Evolutionary conservation across 1,284 basidiomycete genomes (phyloP), one percentile per base, ranked within the genome.

Genomic region (Sporisorium exsertum): DNA sequence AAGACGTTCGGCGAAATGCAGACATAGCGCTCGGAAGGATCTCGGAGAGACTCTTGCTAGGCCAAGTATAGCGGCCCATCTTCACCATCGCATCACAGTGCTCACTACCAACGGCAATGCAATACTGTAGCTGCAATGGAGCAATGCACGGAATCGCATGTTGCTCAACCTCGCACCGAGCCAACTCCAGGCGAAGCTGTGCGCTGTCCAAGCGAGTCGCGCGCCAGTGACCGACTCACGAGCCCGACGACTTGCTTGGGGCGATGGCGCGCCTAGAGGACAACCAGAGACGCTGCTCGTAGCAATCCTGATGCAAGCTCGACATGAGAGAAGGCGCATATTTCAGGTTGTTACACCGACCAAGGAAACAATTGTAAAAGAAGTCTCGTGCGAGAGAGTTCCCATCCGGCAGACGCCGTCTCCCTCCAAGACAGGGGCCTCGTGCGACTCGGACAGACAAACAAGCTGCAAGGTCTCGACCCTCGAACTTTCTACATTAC

Each of bases 381-480:
- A 50, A 42, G 13, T 49, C n/a, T 32, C 49, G 58, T 29, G 49
- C 50, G 58, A 51, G 49, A 45, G 20, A 45, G 45, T 3, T 37
- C 45, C 24, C 12, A 45, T 33, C 32, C 13, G 32, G 29, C n/a
- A 22, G 32, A 18, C 24, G 52, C 5, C 37, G 10, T 18, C 20
- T 45, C 3, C 43, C 24, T 32, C 42, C 49, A 58, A 53, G 63
- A 64, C 63, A 64, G 63, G 62, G 62, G 62, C 50, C n/a, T 15
- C 2, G 24, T n/a, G 61, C 59, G 45, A 61, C 59, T 27, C 22
- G 13, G 32, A n/a, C 35, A 40, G 18, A 42, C 24, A 42, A 52
- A 33, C 40, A 32, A 20, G 37, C 26, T 45, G 53, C 52, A 42
- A n/a, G 27, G 53, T 55, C 53, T 55, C 53, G 42, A 43, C 40